phyloP scores from a whole-genome alignment of 129 eudicot genomes.

The Artemisia annua region DNA sequence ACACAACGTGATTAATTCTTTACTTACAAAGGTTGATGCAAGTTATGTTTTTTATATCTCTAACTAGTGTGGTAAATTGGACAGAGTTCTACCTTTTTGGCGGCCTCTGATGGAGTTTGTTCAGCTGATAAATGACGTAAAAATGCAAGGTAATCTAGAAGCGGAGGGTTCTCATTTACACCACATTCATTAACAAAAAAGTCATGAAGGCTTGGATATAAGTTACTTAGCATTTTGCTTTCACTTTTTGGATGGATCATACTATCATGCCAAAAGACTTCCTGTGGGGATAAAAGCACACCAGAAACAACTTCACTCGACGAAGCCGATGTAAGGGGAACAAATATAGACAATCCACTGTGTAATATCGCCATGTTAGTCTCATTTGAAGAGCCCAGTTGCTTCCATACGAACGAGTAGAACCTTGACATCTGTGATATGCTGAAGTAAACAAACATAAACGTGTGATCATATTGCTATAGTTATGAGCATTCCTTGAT shows the following conservation, averaged over 20 bases:
- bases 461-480: too few relatives aligned
- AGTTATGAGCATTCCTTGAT: too few relatives aligned
- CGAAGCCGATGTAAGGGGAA: constrained; percentile 45
- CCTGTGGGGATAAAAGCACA: constrained; percentile 58
- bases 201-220: constrained; percentile 69
- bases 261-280: constrained; percentile 80
- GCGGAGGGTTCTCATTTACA: constrained; percentile 62
- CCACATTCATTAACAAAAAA: constrained; percentile 91
- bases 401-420: constrained; percentile 67
- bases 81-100: constrained; percentile 43
- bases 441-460: constrained; percentile 39
- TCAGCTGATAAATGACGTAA: constrained; percentile 62
- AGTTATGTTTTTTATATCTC: not conserved
- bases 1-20: not conserved
- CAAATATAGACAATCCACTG: constrained; percentile 65
- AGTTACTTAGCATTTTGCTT: constrained; percentile 50
- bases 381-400: constrained; percentile 48
- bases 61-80: too few relatives aligned
- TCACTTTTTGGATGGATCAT: constrained; percentile 32
- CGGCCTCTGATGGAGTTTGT: constrained; percentile 60
- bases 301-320: constrained; percentile 65
- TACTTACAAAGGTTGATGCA: not conserved
- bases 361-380: constrained; percentile 40
- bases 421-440: constrained; percentile 77
- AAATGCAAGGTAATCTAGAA: constrained; percentile 57